A percentile compares a stretch with the other conserved stretches of the same genome.
phyloP scores from a whole-genome alignment of 2,329 filamentous ascomycete genomes.

The Sclerotinia minor region DNA sequence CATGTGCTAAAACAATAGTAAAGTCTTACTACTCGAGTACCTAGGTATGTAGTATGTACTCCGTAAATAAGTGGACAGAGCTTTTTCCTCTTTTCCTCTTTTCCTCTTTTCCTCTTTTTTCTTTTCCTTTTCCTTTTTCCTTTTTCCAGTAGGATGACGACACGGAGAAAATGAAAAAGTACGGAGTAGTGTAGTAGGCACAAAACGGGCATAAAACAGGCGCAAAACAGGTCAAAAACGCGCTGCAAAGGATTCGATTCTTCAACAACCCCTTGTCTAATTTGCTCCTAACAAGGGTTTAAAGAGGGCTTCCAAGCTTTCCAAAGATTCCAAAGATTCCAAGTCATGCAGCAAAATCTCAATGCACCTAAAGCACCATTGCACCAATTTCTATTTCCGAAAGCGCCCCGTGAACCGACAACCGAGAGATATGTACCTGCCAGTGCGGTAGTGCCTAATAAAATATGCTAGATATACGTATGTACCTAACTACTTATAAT shows the following conservation, averaged over 20 bases:
- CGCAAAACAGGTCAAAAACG: too few species aligned
- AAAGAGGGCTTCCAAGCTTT: not conserved
- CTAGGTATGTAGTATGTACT: too few species aligned
- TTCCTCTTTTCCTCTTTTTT: not conserved
- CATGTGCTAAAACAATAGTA: not conserved
- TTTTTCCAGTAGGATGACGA: slow-evolving; percentile 6
- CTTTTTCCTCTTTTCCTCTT: not conserved
- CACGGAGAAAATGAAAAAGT: not conserved
- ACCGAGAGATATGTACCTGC: not conserved
- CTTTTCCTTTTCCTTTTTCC: too few species aligned
- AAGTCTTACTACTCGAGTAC: too few species aligned
- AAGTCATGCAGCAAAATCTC: slow-evolving; percentile 7
- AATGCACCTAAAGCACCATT: not conserved
- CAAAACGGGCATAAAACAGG: not conserved
- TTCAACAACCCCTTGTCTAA: too few species aligned
- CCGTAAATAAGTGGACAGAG: not conserved
- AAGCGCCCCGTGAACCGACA: slow-evolving; percentile 1
- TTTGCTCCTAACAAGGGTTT: not conserved
- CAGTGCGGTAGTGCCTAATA: too few species aligned
- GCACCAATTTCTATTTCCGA: not conserved
- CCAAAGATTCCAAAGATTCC: not conserved
- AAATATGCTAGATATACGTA: too few species aligned
- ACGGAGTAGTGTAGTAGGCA: too few species aligned
- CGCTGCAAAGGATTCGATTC: too few species aligned
- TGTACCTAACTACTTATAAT: too few species aligned